Percentiles rank a stretch among this genome's conserved stretches.
These are phyloP conservation scores for Mortierella sp. DNA, from an alignment of 371 early-diverging fungal genomes.

Conservation along the genomic window DNA sequence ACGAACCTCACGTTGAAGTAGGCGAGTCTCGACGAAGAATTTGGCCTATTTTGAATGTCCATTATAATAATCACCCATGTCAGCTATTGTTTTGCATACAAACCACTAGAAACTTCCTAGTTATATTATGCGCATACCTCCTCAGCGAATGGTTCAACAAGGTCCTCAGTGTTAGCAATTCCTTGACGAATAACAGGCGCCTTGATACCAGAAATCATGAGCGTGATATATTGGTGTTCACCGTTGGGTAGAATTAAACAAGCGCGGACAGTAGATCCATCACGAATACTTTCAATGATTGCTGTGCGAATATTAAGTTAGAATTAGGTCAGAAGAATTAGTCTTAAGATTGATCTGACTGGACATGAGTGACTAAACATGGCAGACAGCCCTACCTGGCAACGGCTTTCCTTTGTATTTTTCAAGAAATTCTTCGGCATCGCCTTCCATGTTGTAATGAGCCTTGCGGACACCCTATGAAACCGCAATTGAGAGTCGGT, in stretches of 20 bases:
- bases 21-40: constrained; percentile 89
- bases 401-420: constrained; percentile 84
- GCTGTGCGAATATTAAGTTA: constrained; percentile 57
- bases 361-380: not conserved
- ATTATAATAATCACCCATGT: not conserved
- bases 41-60: constrained; percentile 68
- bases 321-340: not conserved
- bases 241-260: constrained; percentile 73
- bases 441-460: constrained; percentile 72
- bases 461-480: constrained; percentile 68
- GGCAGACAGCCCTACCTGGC: constrained; percentile 65
- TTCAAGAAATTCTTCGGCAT: constrained; percentile 82
- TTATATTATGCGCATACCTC: constrained; percentile 62
- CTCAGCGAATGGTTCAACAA: constrained; percentile 92
- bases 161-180: constrained; percentile 75
- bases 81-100: not conserved
- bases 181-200: constrained; percentile 87
- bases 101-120: not conserved
- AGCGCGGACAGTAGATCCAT: constrained; percentile 90
- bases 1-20: constrained; percentile 92
- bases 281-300: constrained; percentile 93
- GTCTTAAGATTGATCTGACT: not conserved
- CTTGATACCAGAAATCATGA: constrained; percentile 90
- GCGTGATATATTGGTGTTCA: constrained; percentile 78
- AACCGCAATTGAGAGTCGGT: not conserved